Evolutionary conservation across 495 filamentous ascomycete genomes (phyloP).

Genomic region (Filosporella fistucella): DNA sequence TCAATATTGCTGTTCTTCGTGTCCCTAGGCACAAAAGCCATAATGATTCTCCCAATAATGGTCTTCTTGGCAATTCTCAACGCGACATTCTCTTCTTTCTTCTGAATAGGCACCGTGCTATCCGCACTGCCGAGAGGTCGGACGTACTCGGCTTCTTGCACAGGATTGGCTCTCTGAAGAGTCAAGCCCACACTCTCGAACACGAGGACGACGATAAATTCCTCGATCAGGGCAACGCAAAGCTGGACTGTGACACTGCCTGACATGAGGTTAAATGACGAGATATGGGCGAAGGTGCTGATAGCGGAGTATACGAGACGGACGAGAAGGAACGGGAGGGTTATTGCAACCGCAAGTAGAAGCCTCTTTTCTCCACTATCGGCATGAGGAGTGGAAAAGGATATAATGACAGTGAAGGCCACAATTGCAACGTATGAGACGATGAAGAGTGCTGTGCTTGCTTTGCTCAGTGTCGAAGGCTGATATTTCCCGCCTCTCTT

Average conservation of each 20-base stretch:
- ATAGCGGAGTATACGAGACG: constrained; percentile 34
- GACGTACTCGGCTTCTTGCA: not conserved
- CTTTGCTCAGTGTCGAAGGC: constrained; percentile 19
- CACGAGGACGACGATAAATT: constrained; percentile 31
- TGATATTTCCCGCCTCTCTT: constrained; percentile 2
- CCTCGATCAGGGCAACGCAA: constrained; percentile 35
- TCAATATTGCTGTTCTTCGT: constrained; percentile 11
- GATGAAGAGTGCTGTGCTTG: constrained; percentile 20
- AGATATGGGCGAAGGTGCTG: constrained; percentile 28
- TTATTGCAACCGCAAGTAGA: constrained; percentile 30
- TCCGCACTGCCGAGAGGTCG: not conserved
- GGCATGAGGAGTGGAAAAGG: constrained; percentile 14
- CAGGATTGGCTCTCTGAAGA: constrained; percentile 7
- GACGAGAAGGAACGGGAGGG: constrained; percentile 35
- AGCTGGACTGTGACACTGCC: constrained; percentile 33
- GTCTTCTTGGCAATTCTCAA: constrained; percentile 15
- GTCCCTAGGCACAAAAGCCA: constrained; percentile 6
- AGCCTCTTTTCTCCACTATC: constrained; percentile 29
- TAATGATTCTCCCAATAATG: constrained; percentile 20
- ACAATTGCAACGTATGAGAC: constrained; percentile 17
- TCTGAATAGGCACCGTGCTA: not conserved
- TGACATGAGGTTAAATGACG: constrained; percentile 29
- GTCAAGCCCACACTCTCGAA: constrained; percentile 33
- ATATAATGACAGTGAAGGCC: constrained; percentile 19
- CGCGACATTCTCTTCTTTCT: not conserved